Percentiles rank a stretch among this genome's conserved stretches.
Evolutionary conservation across 345 rosid species (phyloP).

Genomic region (Linum tenue): DNA sequence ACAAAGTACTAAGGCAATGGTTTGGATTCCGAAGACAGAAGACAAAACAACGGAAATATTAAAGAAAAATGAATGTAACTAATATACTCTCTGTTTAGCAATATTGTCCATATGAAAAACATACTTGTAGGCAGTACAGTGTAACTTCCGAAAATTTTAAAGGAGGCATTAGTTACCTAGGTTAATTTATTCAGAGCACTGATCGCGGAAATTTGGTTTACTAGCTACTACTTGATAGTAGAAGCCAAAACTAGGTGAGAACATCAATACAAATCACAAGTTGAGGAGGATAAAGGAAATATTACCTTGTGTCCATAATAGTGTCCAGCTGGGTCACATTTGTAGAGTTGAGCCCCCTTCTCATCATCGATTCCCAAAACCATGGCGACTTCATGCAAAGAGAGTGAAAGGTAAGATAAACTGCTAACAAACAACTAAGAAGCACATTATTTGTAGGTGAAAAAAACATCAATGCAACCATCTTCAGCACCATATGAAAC

Average conservation of each 20-base stretch:
- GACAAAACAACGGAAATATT: too few relatives aligned
- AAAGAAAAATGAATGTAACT: too few relatives aligned
- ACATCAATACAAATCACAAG: background rate
- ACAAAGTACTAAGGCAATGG: too few relatives aligned
- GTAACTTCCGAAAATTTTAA: too few relatives aligned
- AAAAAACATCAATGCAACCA: background rate
- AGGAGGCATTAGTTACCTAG: too few relatives aligned
- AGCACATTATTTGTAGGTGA: background rate
- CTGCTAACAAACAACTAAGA: background rate
- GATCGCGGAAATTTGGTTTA: too few relatives aligned
- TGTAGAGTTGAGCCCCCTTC: conserved; percentile 80
- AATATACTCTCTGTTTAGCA: too few relatives aligned
- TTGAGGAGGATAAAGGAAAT: background rate
- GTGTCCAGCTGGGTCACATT: conserved; percentile 99
- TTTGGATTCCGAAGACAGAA: too few relatives aligned
- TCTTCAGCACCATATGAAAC: background rate
- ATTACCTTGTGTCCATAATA: conserved; percentile 94
- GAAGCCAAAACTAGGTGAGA: background rate
- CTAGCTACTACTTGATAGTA: too few relatives aligned
- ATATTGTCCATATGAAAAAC: too few relatives aligned
- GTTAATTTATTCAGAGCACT: too few relatives aligned
- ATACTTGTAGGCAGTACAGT: too few relatives aligned
- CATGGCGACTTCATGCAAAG: conserved; percentile 68
- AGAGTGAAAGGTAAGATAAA: background rate
- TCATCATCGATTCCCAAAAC: conserved; percentile 95